phyloP scores from a whole-genome alignment of 2,329 filamentous ascomycete genomes.

The Penicillium fuscoglaucum region DNA sequence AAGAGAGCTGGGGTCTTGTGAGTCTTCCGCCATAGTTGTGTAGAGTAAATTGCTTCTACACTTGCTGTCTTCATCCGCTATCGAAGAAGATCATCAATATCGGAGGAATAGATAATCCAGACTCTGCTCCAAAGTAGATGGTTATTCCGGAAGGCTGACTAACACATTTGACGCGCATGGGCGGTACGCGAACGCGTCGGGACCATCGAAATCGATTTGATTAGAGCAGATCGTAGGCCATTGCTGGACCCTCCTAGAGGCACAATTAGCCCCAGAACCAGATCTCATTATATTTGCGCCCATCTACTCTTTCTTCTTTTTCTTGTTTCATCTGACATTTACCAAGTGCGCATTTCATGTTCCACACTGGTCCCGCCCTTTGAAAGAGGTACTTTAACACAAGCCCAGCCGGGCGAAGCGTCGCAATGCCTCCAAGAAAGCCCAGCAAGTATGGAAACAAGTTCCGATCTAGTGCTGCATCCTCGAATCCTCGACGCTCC shows the following conservation, averaged over 20 bases:
- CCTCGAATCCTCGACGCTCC: conserved; percentile 55
- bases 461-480: conserved; percentile 45
- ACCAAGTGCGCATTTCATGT: conserved; percentile 26
- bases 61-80: neutral
- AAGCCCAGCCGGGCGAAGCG: conserved; percentile 28
- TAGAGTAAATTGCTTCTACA: conserved; percentile 8
- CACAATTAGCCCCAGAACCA: conserved; percentile 11
- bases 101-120: conserved; percentile 15
- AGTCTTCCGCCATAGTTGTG: conserved; percentile 43
- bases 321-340: neutral
- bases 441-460: conserved; percentile 67
- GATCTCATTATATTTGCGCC: conserved; percentile 2
- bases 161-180: conserved; percentile 30
- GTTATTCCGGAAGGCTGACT: conserved; percentile 30
- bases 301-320: neutral
- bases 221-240: conserved; percentile 18
- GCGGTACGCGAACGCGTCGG: conserved; percentile 38
- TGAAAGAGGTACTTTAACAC: conserved; percentile 22
- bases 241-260: conserved; percentile 18
- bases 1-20: conserved; percentile 30
- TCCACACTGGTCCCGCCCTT: conserved; percentile 16
- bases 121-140: conserved; percentile 3
- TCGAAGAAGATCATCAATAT: conserved; percentile 13
- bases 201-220: conserved; percentile 20
- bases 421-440: conserved; percentile 51